Evolutionary conservation across 768 basidiomycete species (phyloP).

Genomic region (Xerocomus spinulosus): DNA sequence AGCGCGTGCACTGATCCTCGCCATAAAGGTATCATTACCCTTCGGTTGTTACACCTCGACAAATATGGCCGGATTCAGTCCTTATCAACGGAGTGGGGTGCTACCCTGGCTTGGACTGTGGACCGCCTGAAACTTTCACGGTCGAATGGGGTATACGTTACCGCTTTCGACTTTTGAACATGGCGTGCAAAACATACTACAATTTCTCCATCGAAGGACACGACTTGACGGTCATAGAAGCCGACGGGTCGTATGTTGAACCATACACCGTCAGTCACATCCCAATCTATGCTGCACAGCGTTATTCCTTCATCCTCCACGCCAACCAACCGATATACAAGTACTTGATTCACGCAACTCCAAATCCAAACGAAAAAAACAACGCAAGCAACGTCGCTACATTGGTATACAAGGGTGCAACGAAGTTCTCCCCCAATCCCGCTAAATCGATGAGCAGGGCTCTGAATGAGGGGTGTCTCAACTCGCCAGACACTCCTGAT

Average conservation of each 20-base stretch:
- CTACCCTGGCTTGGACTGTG: conserved; percentile 15
- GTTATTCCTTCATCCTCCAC: conserved; percentile 43
- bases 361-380: conserved; percentile 23
- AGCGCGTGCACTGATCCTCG: background rate
- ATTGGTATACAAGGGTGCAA: conserved; percentile 5
- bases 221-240: conserved; percentile 36
- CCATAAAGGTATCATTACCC: conserved; percentile 19
- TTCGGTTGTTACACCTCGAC: background rate
- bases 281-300: conserved; percentile 37
- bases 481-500: background rate
- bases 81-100: conserved; percentile 41
- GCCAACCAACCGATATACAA: conserved; percentile 37
- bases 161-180: conserved; percentile 36
- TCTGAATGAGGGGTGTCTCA: background rate
- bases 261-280: conserved; percentile 37
- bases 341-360: conserved; percentile 30
- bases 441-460: background rate
- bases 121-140: conserved; percentile 28
- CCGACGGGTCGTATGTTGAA: conserved; percentile 37
- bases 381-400: conserved; percentile 4
- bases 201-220: conserved; percentile 26
- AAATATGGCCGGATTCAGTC: conserved; percentile 29
- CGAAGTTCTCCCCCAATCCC: too few relatives aligned
- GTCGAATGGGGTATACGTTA: conserved; percentile 33
- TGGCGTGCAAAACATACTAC: conserved; percentile 33